A percentile compares a stretch with the other conserved stretches of the same genome.
Conservation (phyloP, 2,329 filamentous ascomycete species). For the Aspergillus latus region DNA sequence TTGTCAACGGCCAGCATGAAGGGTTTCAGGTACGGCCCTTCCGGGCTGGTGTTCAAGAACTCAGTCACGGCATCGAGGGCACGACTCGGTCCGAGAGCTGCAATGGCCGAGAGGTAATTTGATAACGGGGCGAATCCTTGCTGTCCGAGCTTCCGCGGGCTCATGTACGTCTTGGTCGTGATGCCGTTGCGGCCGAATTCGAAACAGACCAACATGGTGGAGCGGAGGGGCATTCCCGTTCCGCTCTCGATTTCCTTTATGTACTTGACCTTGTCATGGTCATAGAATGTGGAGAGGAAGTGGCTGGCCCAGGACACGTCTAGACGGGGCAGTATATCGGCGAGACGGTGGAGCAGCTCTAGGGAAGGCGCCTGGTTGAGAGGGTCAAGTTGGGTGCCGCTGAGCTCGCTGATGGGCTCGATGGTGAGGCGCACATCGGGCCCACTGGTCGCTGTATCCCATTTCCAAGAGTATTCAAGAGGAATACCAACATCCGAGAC, state of each 20-base stretch:
- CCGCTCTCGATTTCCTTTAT: neutral
- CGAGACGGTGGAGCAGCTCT: neutral
- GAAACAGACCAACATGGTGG: neutral
- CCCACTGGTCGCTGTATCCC: constrained; percentile 11
- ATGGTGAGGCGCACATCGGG: constrained; percentile 23
- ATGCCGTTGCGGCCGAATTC: neutral
- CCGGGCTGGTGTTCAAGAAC: neutral
- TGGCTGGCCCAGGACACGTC: constrained; percentile 2
- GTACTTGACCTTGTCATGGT: constrained; percentile 1
- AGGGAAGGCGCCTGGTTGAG: constrained; percentile 1
- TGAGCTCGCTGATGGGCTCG: constrained; percentile 3
- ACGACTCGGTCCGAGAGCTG: neutral
- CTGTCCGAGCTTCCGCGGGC: neutral
- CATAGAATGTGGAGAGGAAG: constrained; percentile 7
- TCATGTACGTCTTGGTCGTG: neutral
- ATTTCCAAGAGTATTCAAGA: constrained; percentile 23
- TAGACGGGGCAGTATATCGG: neutral
- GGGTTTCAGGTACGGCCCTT: neutral
- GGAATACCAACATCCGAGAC: constrained; percentile 17
- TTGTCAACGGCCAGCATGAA: constrained; percentile 14
- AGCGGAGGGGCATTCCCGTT: neutral
- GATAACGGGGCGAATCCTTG: neutral
- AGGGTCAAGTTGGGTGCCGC: constrained; percentile 3
- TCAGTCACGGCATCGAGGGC: constrained; percentile 2
- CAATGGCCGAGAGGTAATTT: neutral